Percentiles rank a stretch among this genome's conserved stretches.
These are phyloP conservation scores for Trichomonas tenax DNA, from an alignment of 208 protist species.

Conservation along the genomic window DNA sequence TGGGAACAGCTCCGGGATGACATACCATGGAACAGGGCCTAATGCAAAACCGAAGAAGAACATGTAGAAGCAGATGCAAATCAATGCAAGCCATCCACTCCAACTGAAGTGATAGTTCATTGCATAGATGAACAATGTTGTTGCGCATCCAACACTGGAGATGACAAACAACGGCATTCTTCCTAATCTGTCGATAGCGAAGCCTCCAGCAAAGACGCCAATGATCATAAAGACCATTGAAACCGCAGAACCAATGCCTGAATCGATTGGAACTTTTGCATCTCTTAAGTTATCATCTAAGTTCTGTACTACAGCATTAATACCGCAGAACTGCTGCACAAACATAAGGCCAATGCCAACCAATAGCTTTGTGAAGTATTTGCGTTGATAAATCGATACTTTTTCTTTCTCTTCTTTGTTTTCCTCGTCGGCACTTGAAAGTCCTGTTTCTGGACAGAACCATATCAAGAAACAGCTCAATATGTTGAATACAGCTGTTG, in stretches of 20 bases:
- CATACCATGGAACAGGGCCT: not conserved
- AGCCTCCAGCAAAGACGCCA: not conserved
- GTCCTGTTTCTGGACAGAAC: not conserved
- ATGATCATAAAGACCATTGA: not conserved
- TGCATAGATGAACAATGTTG: not conserved
- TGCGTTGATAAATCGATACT: not conserved
- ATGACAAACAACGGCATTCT: not conserved
- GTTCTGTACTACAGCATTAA: constrained; percentile 23
- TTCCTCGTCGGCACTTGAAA: not conserved
- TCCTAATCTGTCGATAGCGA: not conserved
- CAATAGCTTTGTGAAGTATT: not conserved
- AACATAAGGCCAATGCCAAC: constrained; percentile 18
- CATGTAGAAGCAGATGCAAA: not conserved
- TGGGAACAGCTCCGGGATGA: not conserved
- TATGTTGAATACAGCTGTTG: not conserved
- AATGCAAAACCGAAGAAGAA: not conserved
- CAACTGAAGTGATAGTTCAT: not conserved
- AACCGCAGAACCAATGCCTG: not conserved
- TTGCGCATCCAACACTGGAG: not conserved
- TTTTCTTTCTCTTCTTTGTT: not conserved
- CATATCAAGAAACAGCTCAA: not conserved
- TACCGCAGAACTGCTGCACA: constrained; percentile 27
- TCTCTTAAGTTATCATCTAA: not conserved
- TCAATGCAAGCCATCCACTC: not conserved
- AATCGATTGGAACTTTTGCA: not conserved